Base-by-base conservation (phyloP, 495 filamentous ascomycete species). In the Beverwykella pulmonaria region DNA sequence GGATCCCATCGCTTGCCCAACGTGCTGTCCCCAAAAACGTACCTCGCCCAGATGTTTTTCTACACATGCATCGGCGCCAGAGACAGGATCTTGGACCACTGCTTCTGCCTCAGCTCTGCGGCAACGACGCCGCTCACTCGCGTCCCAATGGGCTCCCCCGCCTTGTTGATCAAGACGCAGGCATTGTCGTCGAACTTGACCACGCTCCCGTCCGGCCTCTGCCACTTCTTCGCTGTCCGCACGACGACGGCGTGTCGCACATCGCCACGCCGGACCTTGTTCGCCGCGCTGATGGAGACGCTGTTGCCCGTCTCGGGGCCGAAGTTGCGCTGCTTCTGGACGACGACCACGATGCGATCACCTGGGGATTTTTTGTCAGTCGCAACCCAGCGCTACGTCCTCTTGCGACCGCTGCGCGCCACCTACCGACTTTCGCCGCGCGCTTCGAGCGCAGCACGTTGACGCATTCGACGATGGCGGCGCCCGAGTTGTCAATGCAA, bases 401-500 rank as follows among this genome's bases (percentile, higher is more conserved):
- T 29, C 34, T 50, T 34, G 32, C 29, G 29, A 14, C 12, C 17
- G 25, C n/a, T 23, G 52, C 17, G 26, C 53, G 17, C 26, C 26
- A 74, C 85, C 71, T 83, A 98, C 95, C 95, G 75, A 99, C 91
- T 60, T 88, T 91, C 52, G 94, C 95, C 65, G 88, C 83, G 61
- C 89, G 82, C 80, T 97, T 96, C 85, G 93, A 93, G 75, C 89
- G 90, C 70, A 98, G 78, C 50, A 98, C 90, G 75, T 91, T 87
- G 74, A 90, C 90, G 80, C 95, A 99, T 80, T 99, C 95, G 80
- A 98, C 95, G 70, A 99, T 79, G 63, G 95, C 93, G 72, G 95
- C 95, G 75, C 95, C 95, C 53, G 95, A 97, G 84, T 99, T 99
- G 88, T 99, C 95, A 87, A 99, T 97, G 87, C 95, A 98, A 77